Base-by-base conservation (phyloP, 306 rosid species). In the Glycine tomentella region DNA sequence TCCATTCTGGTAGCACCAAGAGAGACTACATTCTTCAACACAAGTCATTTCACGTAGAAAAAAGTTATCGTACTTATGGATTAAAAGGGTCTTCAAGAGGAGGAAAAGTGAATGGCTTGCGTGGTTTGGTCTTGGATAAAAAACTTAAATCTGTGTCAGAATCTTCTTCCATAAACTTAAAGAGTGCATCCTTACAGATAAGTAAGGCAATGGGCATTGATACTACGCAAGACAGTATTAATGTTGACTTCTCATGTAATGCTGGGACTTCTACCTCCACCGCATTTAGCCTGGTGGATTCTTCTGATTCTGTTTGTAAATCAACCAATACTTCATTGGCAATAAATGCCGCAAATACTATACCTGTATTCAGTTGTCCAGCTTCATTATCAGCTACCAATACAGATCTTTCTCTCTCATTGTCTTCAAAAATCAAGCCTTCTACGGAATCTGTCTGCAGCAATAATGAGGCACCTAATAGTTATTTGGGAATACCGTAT, bases 21-120 rank as follows among this genome's bases (percentile, higher is more conserved):
- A 88, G 91, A 87, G 97, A 93, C 61, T 84, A 87, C 91, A 78
- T 91, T 84, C 94, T 91, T 69, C 90, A 93, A 14, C 96, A 93
- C 12, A 93, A 91, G 74, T 86, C 94, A 59, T 88, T 88, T 76
- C 96, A 93, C 78, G 79, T 84, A 78, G 97, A 93, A 67, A 93
- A 93, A 84, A 83, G 67, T 80, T 82, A 83, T 78, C 88, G 91
- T 65, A 85, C 90, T 20, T 90, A 88, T 72, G 96, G 97, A 74
- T 76, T 86, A 25, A 93, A 93, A 73, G 92, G 97, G 46, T 89
- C 92, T 71, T 89, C 92, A 72, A 88, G 97, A 84, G 81, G 89
- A 72, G 93, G 87, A 75, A 91, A 87, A 91, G 78, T 87, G 81
- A 84, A 90, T 79, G 82, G 91, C 81, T 79, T 89, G 78, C 82